Evolutionary conservation across 176 grass and related monocot genomes (phyloP).

Genomic region (Miscanthus lutarioriparius): DNA sequence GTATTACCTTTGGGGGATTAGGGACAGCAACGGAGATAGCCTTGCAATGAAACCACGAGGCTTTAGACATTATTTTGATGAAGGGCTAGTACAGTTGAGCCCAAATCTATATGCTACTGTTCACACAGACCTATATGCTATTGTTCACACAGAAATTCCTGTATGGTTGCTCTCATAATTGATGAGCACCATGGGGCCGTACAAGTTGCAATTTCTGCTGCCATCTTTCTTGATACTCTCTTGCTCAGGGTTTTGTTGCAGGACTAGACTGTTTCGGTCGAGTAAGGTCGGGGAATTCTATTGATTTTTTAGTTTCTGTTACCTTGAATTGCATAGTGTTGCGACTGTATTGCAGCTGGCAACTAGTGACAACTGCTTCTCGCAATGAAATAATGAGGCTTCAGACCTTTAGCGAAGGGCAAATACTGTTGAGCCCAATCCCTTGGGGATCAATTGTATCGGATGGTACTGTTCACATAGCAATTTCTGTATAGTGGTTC

Average conservation of each 20-base stretch:
- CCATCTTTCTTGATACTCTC: no score
- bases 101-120: no score
- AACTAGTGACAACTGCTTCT: no score
- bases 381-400: background rate
- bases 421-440: background rate
- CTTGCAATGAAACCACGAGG: background rate
- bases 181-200: background rate
- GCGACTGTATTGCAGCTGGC: no score
- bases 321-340: no score
- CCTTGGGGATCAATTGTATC: background rate
- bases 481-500: background rate
- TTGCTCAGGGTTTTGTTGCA: no score
- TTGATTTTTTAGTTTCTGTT: no score
- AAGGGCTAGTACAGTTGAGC: no score
- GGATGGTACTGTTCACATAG: background rate
- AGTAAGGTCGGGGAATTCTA: no score
- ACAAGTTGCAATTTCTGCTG: background rate
- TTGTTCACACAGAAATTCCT: background rate
- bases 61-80: background rate
- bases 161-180: background rate
- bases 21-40: background rate
- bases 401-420: background rate
- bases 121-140: background rate
- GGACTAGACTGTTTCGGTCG: no score
- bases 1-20: background rate